These are phyloP conservation scores for Leccinum angustisporum DNA, from an alignment of 1,284 basidiomycete genomes.

Conservation along the genomic window DNA sequence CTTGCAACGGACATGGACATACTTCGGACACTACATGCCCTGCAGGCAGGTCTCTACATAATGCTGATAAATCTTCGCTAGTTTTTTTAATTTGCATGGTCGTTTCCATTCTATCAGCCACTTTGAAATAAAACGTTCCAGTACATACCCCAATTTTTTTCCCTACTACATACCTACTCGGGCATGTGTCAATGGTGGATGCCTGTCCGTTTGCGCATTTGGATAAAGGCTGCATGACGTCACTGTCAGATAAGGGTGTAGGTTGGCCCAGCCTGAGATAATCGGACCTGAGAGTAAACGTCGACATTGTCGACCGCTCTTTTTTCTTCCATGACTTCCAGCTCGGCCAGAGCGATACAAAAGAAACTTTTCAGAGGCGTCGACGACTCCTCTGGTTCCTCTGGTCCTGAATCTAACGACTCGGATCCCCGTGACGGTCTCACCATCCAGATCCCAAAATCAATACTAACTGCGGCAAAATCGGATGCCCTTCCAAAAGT, in stretches of 20 bases:
- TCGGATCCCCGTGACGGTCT: conserved; percentile 43
- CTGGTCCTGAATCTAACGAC: conserved; percentile 28
- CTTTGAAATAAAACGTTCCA: conserved; percentile 19
- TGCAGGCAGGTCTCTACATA: conserved; percentile 34
- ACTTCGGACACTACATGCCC: conserved; percentile 22
- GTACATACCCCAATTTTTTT: conserved; percentile 26
- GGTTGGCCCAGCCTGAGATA: background rate
- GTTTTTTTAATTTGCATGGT: conserved; percentile 21
- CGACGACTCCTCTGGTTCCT: conserved; percentile 21
- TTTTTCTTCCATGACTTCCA: conserved; percentile 36
- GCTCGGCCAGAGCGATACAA: conserved; percentile 63
- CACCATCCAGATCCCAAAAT: conserved; percentile 80
- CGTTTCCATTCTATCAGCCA: conserved; percentile 15
- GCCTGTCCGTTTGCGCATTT: conserved; percentile 11
- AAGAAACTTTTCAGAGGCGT: conserved; percentile 70
- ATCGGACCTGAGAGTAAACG: background rate
- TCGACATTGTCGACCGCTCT: background rate
- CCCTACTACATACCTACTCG: background rate
- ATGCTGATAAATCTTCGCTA: conserved; percentile 12
- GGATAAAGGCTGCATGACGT: conserved; percentile 23
- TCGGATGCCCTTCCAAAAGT: conserved; percentile 44
- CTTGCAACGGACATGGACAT: conserved; percentile 15
- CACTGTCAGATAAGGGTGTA: conserved; percentile 11
- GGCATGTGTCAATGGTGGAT: conserved; percentile 3
- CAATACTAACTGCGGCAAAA: conserved; percentile 30